These are phyloP conservation scores for Citrus unshiu DNA, from an alignment of 345 rosid genomes.

Conservation along the genomic window DNA sequence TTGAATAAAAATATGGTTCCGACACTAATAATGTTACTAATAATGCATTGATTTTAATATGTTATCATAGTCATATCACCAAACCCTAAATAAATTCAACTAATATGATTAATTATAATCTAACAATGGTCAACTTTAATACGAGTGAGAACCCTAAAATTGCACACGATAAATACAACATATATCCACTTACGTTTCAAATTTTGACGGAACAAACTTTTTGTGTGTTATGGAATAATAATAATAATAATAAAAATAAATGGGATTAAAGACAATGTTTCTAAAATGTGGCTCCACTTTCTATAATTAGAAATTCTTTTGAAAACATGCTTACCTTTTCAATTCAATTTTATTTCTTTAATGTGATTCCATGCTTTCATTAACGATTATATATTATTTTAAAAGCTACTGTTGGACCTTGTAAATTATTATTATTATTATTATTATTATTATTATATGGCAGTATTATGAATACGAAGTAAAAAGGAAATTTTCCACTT, in stretches of 20 bases:
- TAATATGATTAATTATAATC: background rate
- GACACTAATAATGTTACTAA: too few species aligned
- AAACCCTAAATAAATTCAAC: too few species aligned
- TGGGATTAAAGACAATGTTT: background rate
- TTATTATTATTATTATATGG: too few species aligned
- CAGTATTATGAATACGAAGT: too few species aligned
- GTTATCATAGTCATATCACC: too few species aligned
- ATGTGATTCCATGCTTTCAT: background rate
- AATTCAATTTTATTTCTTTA: too few species aligned
- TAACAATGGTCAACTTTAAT: background rate
- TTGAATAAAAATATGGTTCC: too few species aligned
- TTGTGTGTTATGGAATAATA: background rate
- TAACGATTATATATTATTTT: background rate
- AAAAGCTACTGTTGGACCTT: background rate
- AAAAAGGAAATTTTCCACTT: too few species aligned
- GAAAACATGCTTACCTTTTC: background rate
- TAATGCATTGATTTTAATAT: too few species aligned
- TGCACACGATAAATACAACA: too few species aligned
- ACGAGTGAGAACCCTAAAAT: too few species aligned
- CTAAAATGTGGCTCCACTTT: background rate
- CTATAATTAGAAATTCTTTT: background rate
- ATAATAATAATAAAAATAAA: background rate
- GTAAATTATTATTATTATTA: too few species aligned
- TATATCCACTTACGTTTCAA: background rate
- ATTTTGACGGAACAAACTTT: background rate